Evolutionary conservation across 257 asterid genomes (phyloP), one percentile per base, ranked within the genome.

Genomic region (Jaltomata sinuosa): DNA sequence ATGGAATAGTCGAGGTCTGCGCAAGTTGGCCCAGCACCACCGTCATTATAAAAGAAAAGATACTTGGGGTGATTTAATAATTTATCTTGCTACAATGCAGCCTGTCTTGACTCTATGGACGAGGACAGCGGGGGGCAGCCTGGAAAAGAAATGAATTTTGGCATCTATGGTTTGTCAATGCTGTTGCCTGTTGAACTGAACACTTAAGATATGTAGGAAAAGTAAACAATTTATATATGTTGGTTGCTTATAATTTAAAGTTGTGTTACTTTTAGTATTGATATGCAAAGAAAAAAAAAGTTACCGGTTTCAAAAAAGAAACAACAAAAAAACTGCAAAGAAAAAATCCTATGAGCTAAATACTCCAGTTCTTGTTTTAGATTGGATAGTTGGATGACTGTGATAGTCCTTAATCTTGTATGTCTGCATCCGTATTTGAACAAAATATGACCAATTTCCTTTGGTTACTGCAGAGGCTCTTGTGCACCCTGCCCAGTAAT

Each of bases 401-500:
- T 40, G 61, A 49, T 18, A 42, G 45, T 64, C 32, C 15, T 11
- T 64, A 27, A 42, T 82, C 79, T 42, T 62, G 31, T 82, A 59
- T 82, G 32, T 62, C 36, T 50, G 50, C 80, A 67, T 67, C 55
- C 7, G 11, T 54, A 5, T 19, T 54, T 16, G 18, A 79, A 69
- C 40, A 40, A 38, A 77, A 31, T 85, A 45, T 83, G 83, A 87
- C 90, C 84, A 64, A 86, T 84, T 52, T 40, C 85, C 83, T 89
- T 21, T 89, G 87, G 81, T 88, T 83, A 79, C 82, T 89, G 90
- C 85, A 96, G 99, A 91, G 99, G 99, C 85, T 90, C 92, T 49
- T 94, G 99, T 88, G 95, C 97, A 86, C 99, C 99, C 84, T 96
- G 99, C 85, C 99, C 98, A 1, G 78, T 94, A 88, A 94, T 91